These are phyloP conservation scores for Saxophila tyrrhenica DNA, from an alignment of 495 filamentous ascomycete species.

Conservation along the genomic window DNA sequence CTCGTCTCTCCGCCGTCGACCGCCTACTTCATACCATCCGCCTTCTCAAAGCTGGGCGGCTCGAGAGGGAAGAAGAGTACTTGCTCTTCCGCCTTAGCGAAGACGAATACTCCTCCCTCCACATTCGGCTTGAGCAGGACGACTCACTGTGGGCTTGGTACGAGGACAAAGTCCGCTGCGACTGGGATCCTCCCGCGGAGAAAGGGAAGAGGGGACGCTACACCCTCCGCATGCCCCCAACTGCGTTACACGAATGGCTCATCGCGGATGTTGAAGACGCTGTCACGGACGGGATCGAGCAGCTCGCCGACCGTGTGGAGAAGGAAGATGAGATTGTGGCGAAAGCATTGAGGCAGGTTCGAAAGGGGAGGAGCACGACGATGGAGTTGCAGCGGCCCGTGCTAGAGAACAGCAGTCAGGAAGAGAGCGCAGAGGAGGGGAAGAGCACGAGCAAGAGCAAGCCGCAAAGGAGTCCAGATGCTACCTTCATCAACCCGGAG, in stretches of 20 bases:
- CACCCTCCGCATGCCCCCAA: not conserved
- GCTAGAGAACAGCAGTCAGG: not conserved
- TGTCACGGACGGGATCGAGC: not conserved
- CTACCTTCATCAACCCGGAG: constrained; percentile 23
- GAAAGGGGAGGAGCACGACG: not conserved
- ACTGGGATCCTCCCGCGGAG: not conserved
- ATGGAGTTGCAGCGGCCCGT: not conserved
- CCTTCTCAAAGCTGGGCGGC: not conserved
- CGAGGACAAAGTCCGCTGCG: not conserved
- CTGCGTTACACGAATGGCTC: not conserved
- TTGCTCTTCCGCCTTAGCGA: not conserved
- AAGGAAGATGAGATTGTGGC: not conserved
- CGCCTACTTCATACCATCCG: not conserved
- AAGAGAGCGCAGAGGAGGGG: not conserved
- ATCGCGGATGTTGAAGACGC: not conserved
- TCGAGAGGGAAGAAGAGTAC: not conserved
- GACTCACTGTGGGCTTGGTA: not conserved
- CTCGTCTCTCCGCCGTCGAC: not conserved
- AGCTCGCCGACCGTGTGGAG: not conserved
- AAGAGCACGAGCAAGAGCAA: not conserved
- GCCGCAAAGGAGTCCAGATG: constrained; percentile 25
- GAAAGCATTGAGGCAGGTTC: not conserved
- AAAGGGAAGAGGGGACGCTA: not conserved
- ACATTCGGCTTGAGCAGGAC: not conserved
- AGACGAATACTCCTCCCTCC: not conserved